Base-by-base conservation (phyloP, 2,329 filamentous ascomycete genomes). In the Dactylellina drechsleri region DNA sequence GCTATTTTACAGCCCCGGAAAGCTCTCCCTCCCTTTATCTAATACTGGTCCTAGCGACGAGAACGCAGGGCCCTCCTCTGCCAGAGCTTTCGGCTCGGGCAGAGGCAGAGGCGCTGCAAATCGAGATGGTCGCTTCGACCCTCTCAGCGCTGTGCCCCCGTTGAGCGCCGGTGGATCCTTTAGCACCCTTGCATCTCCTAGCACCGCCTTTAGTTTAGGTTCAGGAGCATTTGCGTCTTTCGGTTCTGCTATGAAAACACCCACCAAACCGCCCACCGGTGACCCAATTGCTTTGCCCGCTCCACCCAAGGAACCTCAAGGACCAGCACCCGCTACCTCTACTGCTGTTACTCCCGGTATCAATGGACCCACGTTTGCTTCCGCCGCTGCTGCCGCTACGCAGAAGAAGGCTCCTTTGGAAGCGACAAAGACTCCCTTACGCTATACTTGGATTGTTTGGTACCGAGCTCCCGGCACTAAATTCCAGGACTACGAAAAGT, bases 401-500 rank as follows among this genome's bases (percentile, higher is more conserved):
- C 78, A 60, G 41, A 81, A 81, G 50, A 79, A 77, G 62, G 54
- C 74, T 83, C 68, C 88, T 91, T 81, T 86, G 87, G 74, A 76
- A 26, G 13, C 64, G 7, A 70, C 65, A 23, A 76, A 58, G 49
- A 57, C 71, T 18, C 71, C 71, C 36, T 86, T 98, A 79, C 93
- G 91, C 83, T 90, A 92, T 82, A 90, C 89, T 77, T 99, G 95
- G 95, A 90, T 96, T 40, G 92, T 98, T 82, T 98, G 95, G 93
- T 99, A 96, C 83, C 89, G 95, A 73, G 95, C 95, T 45, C 95
- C 95, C 58, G 97, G 96, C 79, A 93, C 92, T 78, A 99, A 99
- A 84, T 95, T 94, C 78, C 94, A 95, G 80, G 94, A 98, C 83
- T 99, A 99, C 82, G 95, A 99, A 82, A 97, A 98, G 83, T 98